phyloP scores from a whole-genome alignment of 2,329 filamentous ascomycete genomes.

The Colletotrichum tanaceti region DNA sequence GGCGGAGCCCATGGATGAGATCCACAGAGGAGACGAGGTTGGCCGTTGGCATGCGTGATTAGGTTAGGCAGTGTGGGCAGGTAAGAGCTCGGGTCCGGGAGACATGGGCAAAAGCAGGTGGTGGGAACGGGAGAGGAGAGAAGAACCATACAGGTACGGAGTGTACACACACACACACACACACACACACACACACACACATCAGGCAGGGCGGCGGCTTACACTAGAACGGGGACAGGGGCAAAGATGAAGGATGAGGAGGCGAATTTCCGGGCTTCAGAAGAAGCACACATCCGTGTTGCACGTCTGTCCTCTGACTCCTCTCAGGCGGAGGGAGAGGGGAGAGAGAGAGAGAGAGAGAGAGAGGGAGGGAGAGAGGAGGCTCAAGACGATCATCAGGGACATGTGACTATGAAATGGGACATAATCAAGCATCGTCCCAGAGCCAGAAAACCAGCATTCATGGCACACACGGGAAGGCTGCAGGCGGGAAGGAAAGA shows the following conservation, averaged over 20 bases:
- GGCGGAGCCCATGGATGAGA: background rate
- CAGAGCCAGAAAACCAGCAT: background rate
- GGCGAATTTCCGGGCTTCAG: background rate
- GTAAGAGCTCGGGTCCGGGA: background rate
- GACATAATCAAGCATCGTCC: background rate
- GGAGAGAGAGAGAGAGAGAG: no score
- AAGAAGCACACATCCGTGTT: background rate
- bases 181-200: no score
- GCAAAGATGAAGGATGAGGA: background rate
- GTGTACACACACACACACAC: no score
- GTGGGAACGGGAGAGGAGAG: background rate
- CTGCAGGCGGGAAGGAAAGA: background rate
- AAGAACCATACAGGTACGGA: background rate
- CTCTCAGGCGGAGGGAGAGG: background rate
- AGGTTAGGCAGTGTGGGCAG: no score
- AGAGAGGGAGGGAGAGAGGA: no score
- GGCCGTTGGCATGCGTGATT: background rate
- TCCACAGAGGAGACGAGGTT: slow-evolving; percentile 2
- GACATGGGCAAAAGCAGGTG: background rate
- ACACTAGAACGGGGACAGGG: background rate
- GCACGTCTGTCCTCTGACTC: background rate
- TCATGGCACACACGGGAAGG: background rate
- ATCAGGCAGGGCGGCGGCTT: background rate
- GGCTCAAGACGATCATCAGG: background rate
- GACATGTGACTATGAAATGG: background rate